Conservation (phyloP, 2,329 filamentous ascomycete species). For the Hirsutella rhossiliensis region DNA sequence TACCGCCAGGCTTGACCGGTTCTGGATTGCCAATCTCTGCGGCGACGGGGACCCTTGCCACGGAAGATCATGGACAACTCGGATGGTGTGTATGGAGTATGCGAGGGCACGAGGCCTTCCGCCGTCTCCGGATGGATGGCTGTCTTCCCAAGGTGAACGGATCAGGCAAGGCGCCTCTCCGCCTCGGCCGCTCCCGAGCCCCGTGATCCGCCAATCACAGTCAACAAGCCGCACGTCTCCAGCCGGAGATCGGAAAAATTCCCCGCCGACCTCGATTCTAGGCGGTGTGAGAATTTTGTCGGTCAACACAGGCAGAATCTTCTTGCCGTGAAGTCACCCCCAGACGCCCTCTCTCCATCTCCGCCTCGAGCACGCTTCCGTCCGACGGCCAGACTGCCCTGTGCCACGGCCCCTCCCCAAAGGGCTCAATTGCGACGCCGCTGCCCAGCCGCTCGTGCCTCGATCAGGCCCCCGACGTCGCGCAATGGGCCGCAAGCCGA, state of each 20-base stretch:
- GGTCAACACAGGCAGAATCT: constrained; percentile 22
- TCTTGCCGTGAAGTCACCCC: constrained; percentile 8
- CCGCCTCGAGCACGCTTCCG: not conserved
- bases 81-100: too few relatives aligned
- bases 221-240: not conserved
- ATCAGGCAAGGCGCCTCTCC: too few relatives aligned
- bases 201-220: not conserved
- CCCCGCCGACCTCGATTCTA: not conserved
- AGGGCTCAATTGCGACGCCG: too few relatives aligned
- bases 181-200: too few relatives aligned
- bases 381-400: not conserved
- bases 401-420: not conserved
- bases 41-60: too few relatives aligned
- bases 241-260: not conserved
- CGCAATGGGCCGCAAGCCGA: constrained; percentile 71
- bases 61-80: too few relatives aligned
- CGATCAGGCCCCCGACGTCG: not conserved
- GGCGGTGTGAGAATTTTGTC: constrained; percentile 24
- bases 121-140: too few relatives aligned
- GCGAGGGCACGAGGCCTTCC: too few relatives aligned
- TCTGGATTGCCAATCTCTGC: too few relatives aligned
- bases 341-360: constrained; percentile 4
- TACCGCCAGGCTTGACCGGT: too few relatives aligned
- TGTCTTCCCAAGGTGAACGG: too few relatives aligned
- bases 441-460: too few relatives aligned